Base-by-base conservation (phyloP, 768 basidiomycete genomes). In the Trametes cinnabarina region DNA sequence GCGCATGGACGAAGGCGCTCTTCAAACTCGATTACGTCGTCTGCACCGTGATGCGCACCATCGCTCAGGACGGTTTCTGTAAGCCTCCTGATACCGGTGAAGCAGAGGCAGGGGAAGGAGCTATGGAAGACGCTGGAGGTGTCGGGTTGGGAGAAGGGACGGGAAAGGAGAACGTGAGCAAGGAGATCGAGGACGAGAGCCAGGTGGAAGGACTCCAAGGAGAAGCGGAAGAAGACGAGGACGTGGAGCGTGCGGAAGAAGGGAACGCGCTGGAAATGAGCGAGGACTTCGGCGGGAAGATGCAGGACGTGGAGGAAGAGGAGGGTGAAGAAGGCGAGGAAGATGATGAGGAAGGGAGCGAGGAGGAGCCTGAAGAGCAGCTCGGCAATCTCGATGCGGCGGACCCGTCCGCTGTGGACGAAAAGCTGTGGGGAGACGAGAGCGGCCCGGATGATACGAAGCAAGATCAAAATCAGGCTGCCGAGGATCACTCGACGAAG, bases 361-460 rank as follows among this genome's bases (percentile, higher is more conserved):
- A 85, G 17, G 77, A 74, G 4, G 88, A 88, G 19, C 82, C 83
- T 17, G 94, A 98, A 41, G 95, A 98, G 62, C 85, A 86, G 61
- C 69, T 95, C 28, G 94, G 85, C 7, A 81, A 94, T 48, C 74
- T 98, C 30, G 93, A 96, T 72, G 81, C 85, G 2, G 76, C 82
- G 17, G 96, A 98, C 73, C 88, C 92, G 9, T 79, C 84, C 23
- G 86, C 87, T 0, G 82, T 97, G 15, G 96, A 98, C 68, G 96
- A 99, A 75, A 98, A 98, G 75, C 77, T 99, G 63, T 98, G 97
- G 96, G 94, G 90, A 19, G 91, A 95, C 61, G 88, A 96, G 64
- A 72, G 77, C 48, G 82, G 82, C 12, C 79, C 83, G 4, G 77
- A 82, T 25, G 79, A 84, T 48, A 68, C 78, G 14, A 73, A 79